Conservation (phyloP, 257 asterid species). For the Forsythia viridissima region DNA sequence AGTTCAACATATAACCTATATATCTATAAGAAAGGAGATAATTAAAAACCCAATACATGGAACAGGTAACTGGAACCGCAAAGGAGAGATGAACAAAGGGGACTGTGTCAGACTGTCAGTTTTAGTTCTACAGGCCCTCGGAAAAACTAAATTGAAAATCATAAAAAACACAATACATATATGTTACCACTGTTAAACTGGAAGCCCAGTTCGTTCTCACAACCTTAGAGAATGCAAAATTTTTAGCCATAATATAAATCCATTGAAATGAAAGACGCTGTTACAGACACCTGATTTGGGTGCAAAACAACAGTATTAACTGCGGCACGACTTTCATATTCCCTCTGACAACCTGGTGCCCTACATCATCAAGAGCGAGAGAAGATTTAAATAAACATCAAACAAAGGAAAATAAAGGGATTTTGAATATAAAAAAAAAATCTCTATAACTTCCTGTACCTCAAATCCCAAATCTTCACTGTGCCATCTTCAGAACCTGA, state of each 20-base stretch:
- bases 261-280: neutral
- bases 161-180: neutral
- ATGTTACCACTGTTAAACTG: neutral
- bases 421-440: neutral
- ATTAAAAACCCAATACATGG: neutral
- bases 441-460: constrained; percentile 38
- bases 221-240: neutral
- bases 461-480: constrained; percentile 94
- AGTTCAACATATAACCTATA: neutral
- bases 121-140: neutral
- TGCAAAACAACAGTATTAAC: constrained; percentile 97
- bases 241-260: neutral
- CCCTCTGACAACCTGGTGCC: constrained; percentile 99
- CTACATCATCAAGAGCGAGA: constrained; percentile 42
- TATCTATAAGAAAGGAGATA: neutral
- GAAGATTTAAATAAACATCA: constrained; percentile 16
- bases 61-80: neutral
- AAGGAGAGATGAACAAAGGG: neutral
- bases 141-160: neutral
- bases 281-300: constrained; percentile 78
- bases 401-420: constrained; percentile 1
- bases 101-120: neutral
- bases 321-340: constrained; percentile 98
- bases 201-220: neutral
- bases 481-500: constrained; percentile 99